Base-by-base conservation (phyloP, 1,284 basidiomycete species). In the Tremellales sp. region DNA sequence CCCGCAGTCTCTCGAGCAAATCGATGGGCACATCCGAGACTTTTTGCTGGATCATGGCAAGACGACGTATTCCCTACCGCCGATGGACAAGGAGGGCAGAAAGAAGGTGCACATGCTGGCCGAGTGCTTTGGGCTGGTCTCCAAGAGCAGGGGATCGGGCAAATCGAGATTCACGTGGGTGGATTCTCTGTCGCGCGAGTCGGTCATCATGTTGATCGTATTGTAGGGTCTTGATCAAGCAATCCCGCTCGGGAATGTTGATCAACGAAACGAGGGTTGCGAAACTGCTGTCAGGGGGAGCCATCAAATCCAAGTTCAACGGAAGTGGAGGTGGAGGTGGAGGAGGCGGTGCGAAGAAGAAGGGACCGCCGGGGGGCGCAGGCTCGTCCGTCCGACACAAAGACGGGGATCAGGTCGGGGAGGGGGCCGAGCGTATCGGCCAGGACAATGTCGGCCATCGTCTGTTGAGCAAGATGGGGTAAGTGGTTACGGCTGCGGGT, bases 51-150 rank as follows among this genome's bases (percentile, higher is more conserved):
- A 85, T 54, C 55, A 79, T 2, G 79, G 79, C 0, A 74, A 75
- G 7, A 47, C 57, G 31, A 77, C 76, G 1, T 80, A 91, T 77
- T 71, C 77, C 1, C 74, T 92, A 0, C 88, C 87, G 0, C 83
- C 89, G 3, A 84, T 87, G 75, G 77, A 80, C 55, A 89, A 86
- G 71, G 75, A 75, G 47, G 79, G 78, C 45, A 76, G 90, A 53
- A 82, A 80, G 72, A 75, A 74, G 45, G 78, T 91, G 0, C 91
- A 95, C 63, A 79, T 87, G 62, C 72, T 93, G 54, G 88, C 88
- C 12, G 54, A 68, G 6, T 82, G 80, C 45, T 93, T 92, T 67
- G 78, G 78, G 19, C 54, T 95, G 66, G 85, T 84, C 72, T 89
- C 85, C 51, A 63, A 78, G 55, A 88, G 86, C 60, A 81, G 83